Percentiles rank a stretch among this genome's conserved stretches.
Evolutionary conservation across 202 grass and related monocot genomes (phyloP).

Genomic region (Panicum virgatum): DNA sequence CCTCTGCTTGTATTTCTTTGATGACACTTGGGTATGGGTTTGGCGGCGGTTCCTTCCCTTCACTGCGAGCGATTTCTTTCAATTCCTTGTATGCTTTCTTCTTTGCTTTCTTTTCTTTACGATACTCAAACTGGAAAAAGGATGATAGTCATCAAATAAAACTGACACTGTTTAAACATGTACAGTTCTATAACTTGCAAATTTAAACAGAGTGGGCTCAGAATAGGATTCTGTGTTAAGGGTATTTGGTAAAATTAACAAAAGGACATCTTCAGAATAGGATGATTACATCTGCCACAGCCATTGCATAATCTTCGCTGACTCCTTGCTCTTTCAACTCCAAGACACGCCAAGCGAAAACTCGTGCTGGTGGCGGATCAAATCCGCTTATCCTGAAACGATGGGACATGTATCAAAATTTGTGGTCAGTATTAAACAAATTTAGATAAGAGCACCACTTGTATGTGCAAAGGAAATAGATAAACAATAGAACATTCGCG

Average conservation of each 20-base stretch:
- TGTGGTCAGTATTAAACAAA: not conserved
- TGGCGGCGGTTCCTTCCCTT: constrained; percentile 67
- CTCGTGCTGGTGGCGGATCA: constrained; percentile 76
- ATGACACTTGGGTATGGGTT: constrained; percentile 83
- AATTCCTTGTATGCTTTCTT: constrained; percentile 82
- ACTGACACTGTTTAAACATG: not conserved
- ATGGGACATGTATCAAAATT: not conserved
- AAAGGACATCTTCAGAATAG: constrained; percentile 11
- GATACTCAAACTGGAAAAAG: constrained; percentile 72
- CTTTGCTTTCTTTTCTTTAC: constrained; percentile 73
- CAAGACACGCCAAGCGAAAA: constrained; percentile 88
- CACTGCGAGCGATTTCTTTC: constrained; percentile 55
- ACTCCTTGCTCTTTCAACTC: constrained; percentile 75
- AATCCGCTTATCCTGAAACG: constrained; percentile 76
- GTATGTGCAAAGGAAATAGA: not conserved
- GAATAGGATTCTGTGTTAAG: not conserved
- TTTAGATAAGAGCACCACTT: not conserved
- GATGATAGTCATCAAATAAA: constrained; percentile 10
- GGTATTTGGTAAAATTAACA: constrained; percentile 13
- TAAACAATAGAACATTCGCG: not conserved
- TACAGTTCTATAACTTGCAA: not conserved
- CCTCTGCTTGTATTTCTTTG: constrained; percentile 86
- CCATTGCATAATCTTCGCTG: constrained; percentile 64
- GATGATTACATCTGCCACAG: constrained; percentile 70
- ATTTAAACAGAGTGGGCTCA: not conserved